Conservation (phyloP, 805 yeast species). For the Saccharomycodes ludwigii region DNA sequence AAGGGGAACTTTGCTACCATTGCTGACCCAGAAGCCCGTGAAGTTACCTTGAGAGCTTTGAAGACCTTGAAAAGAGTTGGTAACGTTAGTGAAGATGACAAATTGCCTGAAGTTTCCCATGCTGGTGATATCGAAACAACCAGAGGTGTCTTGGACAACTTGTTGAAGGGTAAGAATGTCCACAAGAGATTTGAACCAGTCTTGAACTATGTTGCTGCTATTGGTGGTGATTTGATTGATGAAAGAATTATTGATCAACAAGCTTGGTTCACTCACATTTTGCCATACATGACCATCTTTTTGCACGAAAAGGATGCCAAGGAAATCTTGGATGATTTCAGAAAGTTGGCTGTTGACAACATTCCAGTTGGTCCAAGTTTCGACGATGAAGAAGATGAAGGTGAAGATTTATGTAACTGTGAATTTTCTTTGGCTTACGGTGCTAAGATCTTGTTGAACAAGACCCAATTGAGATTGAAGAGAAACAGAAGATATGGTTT, state of each 20-base stretch:
- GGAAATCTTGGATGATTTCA: constrained; percentile 83
- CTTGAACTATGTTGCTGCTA: constrained; percentile 76
- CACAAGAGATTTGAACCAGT: constrained; percentile 67
- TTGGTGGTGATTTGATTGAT: constrained; percentile 98
- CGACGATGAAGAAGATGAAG: constrained; percentile 96
- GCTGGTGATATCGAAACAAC: constrained; percentile 96
- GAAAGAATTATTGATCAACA: constrained; percentile 91
- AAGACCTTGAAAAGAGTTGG: constrained; percentile 98
- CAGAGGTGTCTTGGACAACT: constrained; percentile 63
- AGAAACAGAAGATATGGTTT: constrained; percentile 99
- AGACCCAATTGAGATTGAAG: constrained; percentile 97
- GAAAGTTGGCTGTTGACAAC: constrained; percentile 95
- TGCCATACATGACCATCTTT: constrained; percentile 93
- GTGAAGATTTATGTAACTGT: constrained; percentile 99
- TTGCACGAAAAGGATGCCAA: constrained; percentile 87
- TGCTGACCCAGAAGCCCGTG: constrained; percentile 99
- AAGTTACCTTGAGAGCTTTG: constrained; percentile 93
- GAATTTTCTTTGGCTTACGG: constrained; percentile 99
- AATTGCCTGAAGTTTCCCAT: constrained; percentile 92
- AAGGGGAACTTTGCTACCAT: constrained; percentile 88
- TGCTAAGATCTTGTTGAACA: constrained; percentile 99
- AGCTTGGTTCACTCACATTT: constrained; percentile 79
- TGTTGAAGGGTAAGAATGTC: constrained; percentile 52
- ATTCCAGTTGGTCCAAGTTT: constrained; percentile 92
- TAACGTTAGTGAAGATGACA: constrained; percentile 82